phyloP scores from a whole-genome alignment of 352 stramenopile species.

The Phytopythium oedochilum region DNA sequence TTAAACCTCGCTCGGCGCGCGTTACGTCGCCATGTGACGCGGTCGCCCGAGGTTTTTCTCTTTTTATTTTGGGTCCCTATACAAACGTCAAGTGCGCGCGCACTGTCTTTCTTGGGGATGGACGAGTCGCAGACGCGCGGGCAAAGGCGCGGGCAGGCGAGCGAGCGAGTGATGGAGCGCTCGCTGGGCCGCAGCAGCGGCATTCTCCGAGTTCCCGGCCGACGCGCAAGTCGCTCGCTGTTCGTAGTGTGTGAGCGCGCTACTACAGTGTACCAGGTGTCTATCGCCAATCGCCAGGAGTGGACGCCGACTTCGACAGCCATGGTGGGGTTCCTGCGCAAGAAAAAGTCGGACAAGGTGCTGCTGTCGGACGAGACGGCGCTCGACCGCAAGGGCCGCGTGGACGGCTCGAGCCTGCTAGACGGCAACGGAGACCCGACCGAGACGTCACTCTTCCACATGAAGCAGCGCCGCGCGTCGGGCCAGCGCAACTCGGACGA shows the following conservation, averaged over 20 bases:
- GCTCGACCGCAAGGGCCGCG: constrained; percentile 80
- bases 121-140: not conserved
- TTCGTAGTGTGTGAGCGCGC: too few relatives aligned
- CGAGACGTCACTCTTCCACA: constrained; percentile 61
- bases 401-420: constrained; percentile 78
- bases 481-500: constrained; percentile 55
- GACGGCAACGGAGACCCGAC: constrained; percentile 80
- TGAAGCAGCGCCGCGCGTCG: constrained; percentile 20
- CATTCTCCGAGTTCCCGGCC: constrained; percentile 1
- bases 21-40: not conserved
- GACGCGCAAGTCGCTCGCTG: not conserved
- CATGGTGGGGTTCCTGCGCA: constrained; percentile 81
- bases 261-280: too few relatives aligned
- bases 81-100: not conserved
- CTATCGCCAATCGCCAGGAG: too few relatives aligned
- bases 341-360: constrained; percentile 81
- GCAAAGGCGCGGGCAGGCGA: constrained; percentile 1
- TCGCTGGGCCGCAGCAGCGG: too few relatives aligned
- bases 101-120: constrained; percentile 7
- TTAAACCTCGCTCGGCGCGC: too few relatives aligned
- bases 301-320: too few relatives aligned
- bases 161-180: not conserved
- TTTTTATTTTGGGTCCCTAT: constrained; percentile 2
- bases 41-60: not conserved
- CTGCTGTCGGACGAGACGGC: constrained; percentile 63